phyloP scores from a whole-genome alignment of 2,329 filamentous ascomycete species.

The Trichoderma harzianum region DNA sequence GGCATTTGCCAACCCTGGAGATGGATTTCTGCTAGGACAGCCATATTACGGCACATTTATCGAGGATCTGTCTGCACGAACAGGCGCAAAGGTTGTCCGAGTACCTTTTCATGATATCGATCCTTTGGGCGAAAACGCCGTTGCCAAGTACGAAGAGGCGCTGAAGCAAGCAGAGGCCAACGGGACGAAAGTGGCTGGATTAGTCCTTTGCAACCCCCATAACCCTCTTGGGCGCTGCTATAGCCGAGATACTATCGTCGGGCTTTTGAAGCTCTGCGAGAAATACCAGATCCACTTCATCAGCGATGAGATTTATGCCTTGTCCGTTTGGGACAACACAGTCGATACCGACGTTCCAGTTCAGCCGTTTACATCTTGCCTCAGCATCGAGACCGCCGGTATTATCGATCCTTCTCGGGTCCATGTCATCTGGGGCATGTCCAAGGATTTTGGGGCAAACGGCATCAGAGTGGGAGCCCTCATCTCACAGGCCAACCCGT shows the following conservation, averaged over 20 bases:
- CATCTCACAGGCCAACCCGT: slow-evolving; percentile 43
- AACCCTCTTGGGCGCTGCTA: slow-evolving; percentile 51
- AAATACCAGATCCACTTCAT: slow-evolving; percentile 50
- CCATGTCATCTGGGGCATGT: slow-evolving; percentile 48
- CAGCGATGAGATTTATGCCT: slow-evolving; percentile 48
- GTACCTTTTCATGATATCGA: slow-evolving; percentile 44
- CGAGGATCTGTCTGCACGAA: slow-evolving; percentile 41
- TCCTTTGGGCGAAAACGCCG: slow-evolving; percentile 39
- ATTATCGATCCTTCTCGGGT: slow-evolving; percentile 47
- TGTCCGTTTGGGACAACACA: slow-evolving; percentile 46
- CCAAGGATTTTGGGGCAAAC: slow-evolving; percentile 55
- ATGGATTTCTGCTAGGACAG: slow-evolving; percentile 38
- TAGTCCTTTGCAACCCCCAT: slow-evolving; percentile 50
- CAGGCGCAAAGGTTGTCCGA: slow-evolving; percentile 38
- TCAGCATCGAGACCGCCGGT: slow-evolving; percentile 41
- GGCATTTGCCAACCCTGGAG: slow-evolving; percentile 38
- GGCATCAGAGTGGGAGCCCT: slow-evolving; percentile 50
- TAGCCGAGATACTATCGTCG: slow-evolving; percentile 35
- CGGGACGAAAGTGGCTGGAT: slow-evolving; percentile 39
- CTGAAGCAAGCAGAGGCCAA: slow-evolving; percentile 35
- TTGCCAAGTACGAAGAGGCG: slow-evolving; percentile 44
- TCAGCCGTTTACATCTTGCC: slow-evolving; percentile 42
- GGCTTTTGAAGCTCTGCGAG: slow-evolving; percentile 44
- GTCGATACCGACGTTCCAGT: slow-evolving; percentile 25
- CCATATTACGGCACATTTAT: slow-evolving; percentile 48